Evolutionary conservation across 2,329 filamentous ascomycete genomes (phyloP), one percentile per base, ranked within the genome.

Genomic region (Venturia asperata): DNA sequence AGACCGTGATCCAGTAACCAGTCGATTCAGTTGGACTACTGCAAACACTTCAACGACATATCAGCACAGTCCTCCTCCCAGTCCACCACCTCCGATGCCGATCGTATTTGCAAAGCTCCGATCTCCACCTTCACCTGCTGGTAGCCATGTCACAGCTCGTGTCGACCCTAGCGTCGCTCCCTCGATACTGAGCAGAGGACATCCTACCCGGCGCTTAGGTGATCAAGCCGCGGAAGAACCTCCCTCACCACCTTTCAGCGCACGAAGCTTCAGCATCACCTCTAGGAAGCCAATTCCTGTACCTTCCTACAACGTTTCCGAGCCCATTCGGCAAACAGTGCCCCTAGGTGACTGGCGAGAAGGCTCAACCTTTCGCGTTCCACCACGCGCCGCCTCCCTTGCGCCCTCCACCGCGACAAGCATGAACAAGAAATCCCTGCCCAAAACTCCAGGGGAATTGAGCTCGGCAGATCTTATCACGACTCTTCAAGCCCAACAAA

Each of bases 11-110:
- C 67, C 69, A 67, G 47, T 27, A 34, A 61, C 24, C 27, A 88
- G 85, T 61, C 82, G 83, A 58, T 89, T 88, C 73, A 89, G 85
- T 74, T 78, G 83, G 68, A 86, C 84, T 9, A 88, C 85, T 1
- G 86, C 83, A 70, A 80, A 82, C 30, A 83, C 85, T 1, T 82
- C 21, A 19, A 64, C 66, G 7, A 67, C 61, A 10, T 74, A 79
- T 56, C 74, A 75, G 41, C 74, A 76, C 15, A 78, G 75, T 21
- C 79, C 75, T 11, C 74, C 78, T 5, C 74, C 77, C 9, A 71
- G 77, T 45, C 77, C 71, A 66, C 76, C 72, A 61, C 73, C 72
- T 65, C 77, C 72, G 64, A 71, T 67, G 24, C 66, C 66, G 24
- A 61, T 63, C n/a, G 43, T 27, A 24, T 65, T 30, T 42, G 24